phyloP scores from a whole-genome alignment of 495 filamentous ascomycete genomes.

The Trichoderma erinaceum region DNA sequence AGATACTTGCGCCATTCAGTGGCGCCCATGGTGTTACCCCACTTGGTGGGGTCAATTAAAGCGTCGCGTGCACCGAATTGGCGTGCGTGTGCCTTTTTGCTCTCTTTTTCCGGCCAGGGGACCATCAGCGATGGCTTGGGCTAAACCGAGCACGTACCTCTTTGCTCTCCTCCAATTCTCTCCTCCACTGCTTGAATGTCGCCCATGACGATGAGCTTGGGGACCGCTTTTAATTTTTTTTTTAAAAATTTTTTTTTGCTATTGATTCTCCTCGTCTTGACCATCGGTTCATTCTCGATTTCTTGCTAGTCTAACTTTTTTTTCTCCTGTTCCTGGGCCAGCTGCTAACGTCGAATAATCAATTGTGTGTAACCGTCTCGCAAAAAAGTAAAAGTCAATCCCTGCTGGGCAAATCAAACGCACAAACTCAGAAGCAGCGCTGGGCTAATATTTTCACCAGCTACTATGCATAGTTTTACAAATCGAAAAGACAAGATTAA shows the following conservation, averaged over 20 bases:
- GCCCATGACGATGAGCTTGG: too few relatives aligned
- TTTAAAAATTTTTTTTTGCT: neutral
- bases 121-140: neutral
- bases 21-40: neutral
- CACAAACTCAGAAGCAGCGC: too few relatives aligned
- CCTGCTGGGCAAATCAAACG: too few relatives aligned
- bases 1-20: neutral
- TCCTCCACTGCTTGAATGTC: too few relatives aligned
- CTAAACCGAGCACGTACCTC: too few relatives aligned
- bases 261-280: neutral
- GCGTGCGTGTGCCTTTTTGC: neutral
- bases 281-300: neutral
- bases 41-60: slow-evolving; percentile 3
- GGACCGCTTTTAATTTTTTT: neutral
- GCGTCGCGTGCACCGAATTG: slow-evolving; percentile 13
- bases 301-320: neutral
- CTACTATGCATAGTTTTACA: too few relatives aligned
- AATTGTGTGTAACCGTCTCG: too few relatives aligned
- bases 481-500: too few relatives aligned
- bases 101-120: neutral
- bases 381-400: too few relatives aligned
- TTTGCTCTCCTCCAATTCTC: too few relatives aligned
- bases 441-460: too few relatives aligned
- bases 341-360: too few relatives aligned
- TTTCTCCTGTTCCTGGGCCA: neutral